phyloP scores from a whole-genome alignment of 1,139 yeast genomes.

The Debaryomyces udenii region DNA sequence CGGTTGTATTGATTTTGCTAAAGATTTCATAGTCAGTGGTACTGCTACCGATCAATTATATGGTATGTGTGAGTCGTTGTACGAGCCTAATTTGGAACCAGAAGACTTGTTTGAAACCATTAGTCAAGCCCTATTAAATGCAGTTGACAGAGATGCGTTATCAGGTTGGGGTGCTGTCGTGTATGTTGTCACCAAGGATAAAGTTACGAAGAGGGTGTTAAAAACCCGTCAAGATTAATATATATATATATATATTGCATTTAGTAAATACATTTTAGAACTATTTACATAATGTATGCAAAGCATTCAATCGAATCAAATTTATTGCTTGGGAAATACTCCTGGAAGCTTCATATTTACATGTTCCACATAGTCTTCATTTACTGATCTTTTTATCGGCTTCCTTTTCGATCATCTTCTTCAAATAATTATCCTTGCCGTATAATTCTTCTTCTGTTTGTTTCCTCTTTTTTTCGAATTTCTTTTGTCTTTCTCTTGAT shows the following conservation, averaged over 20 bases:
- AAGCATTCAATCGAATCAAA: no score
- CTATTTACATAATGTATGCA: conserved; percentile 2
- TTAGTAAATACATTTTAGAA: conserved; percentile 10
- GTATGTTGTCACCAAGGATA: conserved; percentile 88
- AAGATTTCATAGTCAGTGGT: conserved; percentile 96
- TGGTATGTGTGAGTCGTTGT: conserved; percentile 98
- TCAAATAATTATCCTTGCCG: conserved; percentile 75
- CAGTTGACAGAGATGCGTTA: conserved; percentile 96
- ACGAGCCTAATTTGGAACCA: conserved; percentile 90
- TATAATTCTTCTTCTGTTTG: conserved; percentile 73
- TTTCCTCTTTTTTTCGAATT: conserved; percentile 58
- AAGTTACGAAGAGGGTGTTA: conserved; percentile 81
- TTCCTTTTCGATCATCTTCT: conserved; percentile 57
- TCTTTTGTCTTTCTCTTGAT: conserved; percentile 59
- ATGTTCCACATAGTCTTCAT: not conserved
- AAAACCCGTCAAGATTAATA: conserved; percentile 87
- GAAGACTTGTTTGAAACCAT: conserved; percentile 96
- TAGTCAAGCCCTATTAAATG: conserved; percentile 90
- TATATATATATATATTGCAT: conserved; percentile 7
- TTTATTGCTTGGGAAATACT: no score
- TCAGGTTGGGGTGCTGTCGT: conserved; percentile 99
- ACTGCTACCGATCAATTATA: conserved; percentile 94
- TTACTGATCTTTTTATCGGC: conserved; percentile 20
- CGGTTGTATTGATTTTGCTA: conserved; percentile 94
- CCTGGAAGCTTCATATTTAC: not conserved